phyloP scores from a whole-genome alignment of 495 filamentous ascomycete genomes.

The Penicillium arizonense region DNA sequence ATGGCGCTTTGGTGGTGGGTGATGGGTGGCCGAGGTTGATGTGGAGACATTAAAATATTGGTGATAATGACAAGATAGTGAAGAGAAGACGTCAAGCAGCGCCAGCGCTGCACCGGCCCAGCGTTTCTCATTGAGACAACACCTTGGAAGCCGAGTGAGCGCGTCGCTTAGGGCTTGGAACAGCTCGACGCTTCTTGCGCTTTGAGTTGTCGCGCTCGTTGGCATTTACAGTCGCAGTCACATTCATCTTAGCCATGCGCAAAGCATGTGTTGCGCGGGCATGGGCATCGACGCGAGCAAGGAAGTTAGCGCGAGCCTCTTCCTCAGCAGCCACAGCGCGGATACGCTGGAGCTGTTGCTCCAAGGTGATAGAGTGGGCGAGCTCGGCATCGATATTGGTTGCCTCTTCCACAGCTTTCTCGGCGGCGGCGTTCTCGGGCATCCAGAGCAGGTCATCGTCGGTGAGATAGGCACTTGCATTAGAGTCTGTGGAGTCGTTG shows the following conservation, averaged over 20 bases:
- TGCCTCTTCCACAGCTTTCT: conserved; percentile 33
- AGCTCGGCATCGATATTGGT: conserved; percentile 21
- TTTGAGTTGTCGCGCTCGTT: conserved; percentile 36
- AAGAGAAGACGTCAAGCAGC: conserved; percentile 15
- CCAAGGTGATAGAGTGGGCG: conserved; percentile 32
- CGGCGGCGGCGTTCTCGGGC: conserved; percentile 29
- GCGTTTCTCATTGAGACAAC: conserved; percentile 1
- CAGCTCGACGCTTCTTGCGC: conserved; percentile 40
- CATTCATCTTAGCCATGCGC: conserved; percentile 33
- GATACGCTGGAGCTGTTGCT: conserved; percentile 43
- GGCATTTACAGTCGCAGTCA: conserved; percentile 1
- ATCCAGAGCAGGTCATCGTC: conserved; percentile 52
- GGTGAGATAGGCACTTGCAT: conserved; percentile 44
- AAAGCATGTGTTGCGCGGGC: conserved; percentile 44
- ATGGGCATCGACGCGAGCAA: conserved; percentile 46
- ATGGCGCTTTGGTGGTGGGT: conserved; percentile 5
- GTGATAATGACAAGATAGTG: conserved; percentile 5
- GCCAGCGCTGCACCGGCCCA: conserved; percentile 22
- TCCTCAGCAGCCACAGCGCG: conserved; percentile 42
- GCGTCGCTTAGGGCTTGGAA: conserved; percentile 31
- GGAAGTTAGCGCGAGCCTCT: conserved; percentile 41
- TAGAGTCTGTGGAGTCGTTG: conserved; percentile 32
- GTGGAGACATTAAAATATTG: conserved; percentile 7
- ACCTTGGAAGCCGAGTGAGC: conserved; percentile 33
- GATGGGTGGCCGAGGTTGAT: neutral